Conservation (phyloP, 345 rosid genomes). For the Nasturtium officinale region DNA sequence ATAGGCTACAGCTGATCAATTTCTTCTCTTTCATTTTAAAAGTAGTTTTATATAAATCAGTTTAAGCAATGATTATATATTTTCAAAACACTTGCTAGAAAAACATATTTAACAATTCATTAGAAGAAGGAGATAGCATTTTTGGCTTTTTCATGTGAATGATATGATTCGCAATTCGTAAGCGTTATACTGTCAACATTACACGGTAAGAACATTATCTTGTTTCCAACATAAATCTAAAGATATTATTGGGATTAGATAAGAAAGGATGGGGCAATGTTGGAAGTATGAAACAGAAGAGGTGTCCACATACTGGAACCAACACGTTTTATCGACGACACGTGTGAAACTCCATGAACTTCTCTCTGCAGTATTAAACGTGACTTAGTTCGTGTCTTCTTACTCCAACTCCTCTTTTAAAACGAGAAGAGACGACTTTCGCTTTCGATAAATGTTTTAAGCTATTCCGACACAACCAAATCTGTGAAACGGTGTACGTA, state of each 20-base stretch:
- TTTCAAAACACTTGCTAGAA: no score
- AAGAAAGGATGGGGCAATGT: slow-evolving; percentile 31
- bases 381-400: slow-evolving; percentile 27
- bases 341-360: slow-evolving; percentile 22
- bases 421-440: slow-evolving; percentile 16
- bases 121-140: not conserved
- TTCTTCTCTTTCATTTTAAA: no score
- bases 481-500: not conserved
- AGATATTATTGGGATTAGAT: slow-evolving; percentile 18
- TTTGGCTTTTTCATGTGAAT: no score
- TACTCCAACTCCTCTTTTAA: slow-evolving; percentile 19
- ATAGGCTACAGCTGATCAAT: no score
- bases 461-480: slow-evolving; percentile 20
- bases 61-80: no score
- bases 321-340: slow-evolving; percentile 26
- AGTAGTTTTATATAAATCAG: not conserved
- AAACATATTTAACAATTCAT: no score
- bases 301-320: slow-evolving; percentile 9
- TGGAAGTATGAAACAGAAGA: slow-evolving; percentile 21
- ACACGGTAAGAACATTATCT: slow-evolving; percentile 13
- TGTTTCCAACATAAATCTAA: slow-evolving; percentile 12
- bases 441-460: not conserved
- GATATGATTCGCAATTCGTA: not conserved
- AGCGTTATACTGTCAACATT: not conserved
- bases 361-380: slow-evolving; percentile 16